phyloP scores from a whole-genome alignment of 495 filamentous ascomycete genomes.

The Neurospora cerealis region DNA sequence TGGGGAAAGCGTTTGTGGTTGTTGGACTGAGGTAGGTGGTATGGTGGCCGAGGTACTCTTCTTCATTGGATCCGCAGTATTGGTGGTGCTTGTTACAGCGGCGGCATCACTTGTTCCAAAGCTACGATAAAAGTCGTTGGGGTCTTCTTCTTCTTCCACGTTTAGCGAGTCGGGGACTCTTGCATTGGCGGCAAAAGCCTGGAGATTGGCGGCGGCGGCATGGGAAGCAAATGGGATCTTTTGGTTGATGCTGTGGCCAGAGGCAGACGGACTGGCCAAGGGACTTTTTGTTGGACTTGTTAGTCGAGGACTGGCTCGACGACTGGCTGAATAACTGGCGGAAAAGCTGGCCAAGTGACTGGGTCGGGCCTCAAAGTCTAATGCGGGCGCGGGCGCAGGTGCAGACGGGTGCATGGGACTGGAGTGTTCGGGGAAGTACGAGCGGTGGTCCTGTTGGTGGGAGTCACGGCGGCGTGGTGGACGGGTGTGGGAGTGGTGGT shows the following conservation, averaged over 20 bases:
- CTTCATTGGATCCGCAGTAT: conserved; percentile 1
- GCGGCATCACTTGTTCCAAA: conserved; percentile 6
- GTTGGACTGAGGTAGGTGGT: background rate
- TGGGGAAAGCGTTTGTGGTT: background rate
- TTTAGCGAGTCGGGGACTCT: conserved; percentile 20
- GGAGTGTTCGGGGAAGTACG: conserved; percentile 10
- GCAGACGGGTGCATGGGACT: background rate
- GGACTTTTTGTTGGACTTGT: background rate
- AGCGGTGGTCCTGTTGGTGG: conserved; percentile 7
- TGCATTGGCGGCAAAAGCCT: conserved; percentile 22
- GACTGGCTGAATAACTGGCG: background rate
- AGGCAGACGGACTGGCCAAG: background rate
- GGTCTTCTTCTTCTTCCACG: conserved; percentile 20
- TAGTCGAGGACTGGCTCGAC: background rate
- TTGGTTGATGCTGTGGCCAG: background rate
- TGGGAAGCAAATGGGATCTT: conserved; percentile 19
- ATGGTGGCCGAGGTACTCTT: conserved; percentile 20
- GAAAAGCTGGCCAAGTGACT: background rate
- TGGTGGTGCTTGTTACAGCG: background rate
- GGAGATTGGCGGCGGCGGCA: conserved; percentile 26
- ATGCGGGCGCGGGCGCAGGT: background rate
- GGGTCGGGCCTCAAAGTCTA: background rate
- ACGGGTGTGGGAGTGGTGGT: conserved; percentile 3
- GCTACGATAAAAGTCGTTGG: conserved; percentile 44
- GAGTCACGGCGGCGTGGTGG: conserved; percentile 1